Percentiles rank a stretch among this genome's conserved stretches.
phyloP scores from a whole-genome alignment of 495 filamentous ascomycete species.

The Aspergillus cristatus region DNA sequence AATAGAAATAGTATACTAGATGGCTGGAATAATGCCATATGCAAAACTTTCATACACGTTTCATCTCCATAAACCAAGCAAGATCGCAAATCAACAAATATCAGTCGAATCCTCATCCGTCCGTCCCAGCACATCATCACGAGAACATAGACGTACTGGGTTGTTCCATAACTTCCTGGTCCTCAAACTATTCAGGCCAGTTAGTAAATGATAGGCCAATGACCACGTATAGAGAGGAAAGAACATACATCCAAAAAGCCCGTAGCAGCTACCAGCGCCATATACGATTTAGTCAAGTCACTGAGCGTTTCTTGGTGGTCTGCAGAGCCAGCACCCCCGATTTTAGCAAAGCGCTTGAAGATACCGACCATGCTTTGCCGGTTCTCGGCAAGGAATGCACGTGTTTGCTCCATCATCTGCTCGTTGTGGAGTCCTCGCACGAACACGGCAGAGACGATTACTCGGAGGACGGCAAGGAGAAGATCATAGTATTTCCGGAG shows the following conservation, averaged over 20 bases:
- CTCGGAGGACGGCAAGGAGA: constrained; percentile 68
- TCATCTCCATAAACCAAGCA: too few relatives aligned
- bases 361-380: constrained; percentile 71
- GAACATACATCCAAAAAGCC: constrained; percentile 51
- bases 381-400: constrained; percentile 69
- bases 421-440: constrained; percentile 74
- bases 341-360: constrained; percentile 82
- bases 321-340: constrained; percentile 45
- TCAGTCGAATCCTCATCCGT: too few relatives aligned
- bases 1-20: too few relatives aligned
- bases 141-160: constrained; percentile 27
- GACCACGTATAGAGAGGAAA: neutral
- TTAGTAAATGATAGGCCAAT: constrained; percentile 7
- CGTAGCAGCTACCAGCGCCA: constrained; percentile 48
- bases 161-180: constrained; percentile 28
- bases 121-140: too few relatives aligned
- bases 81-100: too few relatives aligned
- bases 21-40: too few relatives aligned
- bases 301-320: constrained; percentile 33
- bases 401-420: constrained; percentile 60
- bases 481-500: constrained; percentile 75
- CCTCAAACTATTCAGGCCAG: constrained; percentile 29
- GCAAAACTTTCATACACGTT: too few relatives aligned
- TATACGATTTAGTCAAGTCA: constrained; percentile 52
- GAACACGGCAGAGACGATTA: constrained; percentile 71